Evolutionary conservation across 2,329 filamentous ascomycete species (phyloP).

Genomic region (Aspergillus tamarii): DNA sequence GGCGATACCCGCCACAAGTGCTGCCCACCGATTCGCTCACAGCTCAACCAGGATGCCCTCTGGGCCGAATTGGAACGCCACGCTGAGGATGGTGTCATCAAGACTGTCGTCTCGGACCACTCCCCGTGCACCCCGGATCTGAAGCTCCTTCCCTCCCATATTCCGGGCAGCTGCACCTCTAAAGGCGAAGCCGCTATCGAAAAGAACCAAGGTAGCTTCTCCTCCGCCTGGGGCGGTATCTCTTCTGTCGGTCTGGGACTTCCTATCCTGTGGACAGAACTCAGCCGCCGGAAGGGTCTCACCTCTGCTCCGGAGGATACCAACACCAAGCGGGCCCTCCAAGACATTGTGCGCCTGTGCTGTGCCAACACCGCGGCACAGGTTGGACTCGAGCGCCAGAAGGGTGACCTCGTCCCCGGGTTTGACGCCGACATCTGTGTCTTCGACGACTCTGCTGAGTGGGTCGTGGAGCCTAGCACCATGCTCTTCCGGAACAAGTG

Average conservation of each 20-base stretch:
- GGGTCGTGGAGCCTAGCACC: conserved; percentile 71
- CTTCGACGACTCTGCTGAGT: conserved; percentile 82
- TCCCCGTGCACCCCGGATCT: conserved; percentile 94
- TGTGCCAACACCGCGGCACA: conserved; percentile 84
- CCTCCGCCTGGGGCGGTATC: conserved; percentile 95
- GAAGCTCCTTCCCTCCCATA: conserved; percentile 77
- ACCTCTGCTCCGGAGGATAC: conserved; percentile 41
- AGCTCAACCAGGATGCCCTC: conserved; percentile 78
- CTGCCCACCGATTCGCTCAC: conserved; percentile 85
- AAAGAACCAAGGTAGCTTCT: conserved; percentile 74
- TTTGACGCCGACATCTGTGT: conserved; percentile 91
- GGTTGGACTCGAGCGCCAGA: conserved; percentile 78
- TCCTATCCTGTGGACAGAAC: conserved; percentile 83
- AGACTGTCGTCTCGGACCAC: conserved; percentile 92
- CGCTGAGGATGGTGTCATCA: conserved; percentile 75
- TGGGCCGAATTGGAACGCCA: conserved; percentile 74
- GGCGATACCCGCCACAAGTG: conserved; percentile 94
- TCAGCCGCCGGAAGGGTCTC: conserved; percentile 61
- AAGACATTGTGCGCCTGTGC: conserved; percentile 85
- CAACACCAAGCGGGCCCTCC: conserved; percentile 58
- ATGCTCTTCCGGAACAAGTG: conserved; percentile 97
- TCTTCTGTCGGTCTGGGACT: conserved; percentile 90
- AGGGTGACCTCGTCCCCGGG: conserved; percentile 79
- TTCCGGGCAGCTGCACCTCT: conserved; percentile 54
- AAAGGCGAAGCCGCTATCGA: conserved; percentile 36